These are phyloP conservation scores for Picea sitchensis DNA, from an alignment of 75 land plant species.

Conservation along the genomic window DNA sequence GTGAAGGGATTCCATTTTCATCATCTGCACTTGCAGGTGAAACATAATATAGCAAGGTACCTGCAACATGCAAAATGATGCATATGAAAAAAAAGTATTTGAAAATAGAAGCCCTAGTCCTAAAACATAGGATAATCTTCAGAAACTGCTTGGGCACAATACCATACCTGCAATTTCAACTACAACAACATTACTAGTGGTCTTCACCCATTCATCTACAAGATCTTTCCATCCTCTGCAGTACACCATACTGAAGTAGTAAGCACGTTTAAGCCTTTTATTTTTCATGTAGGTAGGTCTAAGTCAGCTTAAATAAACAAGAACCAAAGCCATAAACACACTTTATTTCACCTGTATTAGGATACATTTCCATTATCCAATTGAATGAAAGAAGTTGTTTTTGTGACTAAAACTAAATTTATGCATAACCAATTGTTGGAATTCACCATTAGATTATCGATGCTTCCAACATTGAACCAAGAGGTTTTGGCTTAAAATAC, in stretches of 20 bases:
- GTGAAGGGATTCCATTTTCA: slow-evolving; percentile 77
- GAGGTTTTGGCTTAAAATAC: slow-evolving; percentile 27
- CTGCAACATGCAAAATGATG: slow-evolving; percentile 8
- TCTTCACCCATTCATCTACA: slow-evolving; percentile 73
- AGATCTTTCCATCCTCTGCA: slow-evolving; percentile 80
- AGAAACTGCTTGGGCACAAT: neutral
- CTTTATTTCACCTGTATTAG: neutral
- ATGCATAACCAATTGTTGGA: neutral
- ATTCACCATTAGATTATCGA: neutral
- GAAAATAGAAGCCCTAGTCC: neutral
- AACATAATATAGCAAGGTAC: slow-evolving; percentile 36
- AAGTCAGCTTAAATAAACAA: neutral
- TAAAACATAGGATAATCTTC: neutral
- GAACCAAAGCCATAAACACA: neutral
- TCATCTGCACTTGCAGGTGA: slow-evolving; percentile 42
- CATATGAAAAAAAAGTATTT: neutral
- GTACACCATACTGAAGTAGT: neutral
- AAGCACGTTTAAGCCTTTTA: neutral
- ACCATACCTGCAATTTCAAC: slow-evolving; percentile 44
- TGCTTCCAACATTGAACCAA: neutral
- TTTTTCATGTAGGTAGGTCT: too few relatives aligned
- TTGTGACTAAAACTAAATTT: neutral
- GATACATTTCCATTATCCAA: neutral
- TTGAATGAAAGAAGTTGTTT: slow-evolving; percentile 11
- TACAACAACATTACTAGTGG: slow-evolving; percentile 41